Base-by-base conservation (phyloP, 1,284 basidiomycete genomes). In the Coniophora puteana region DNA sequence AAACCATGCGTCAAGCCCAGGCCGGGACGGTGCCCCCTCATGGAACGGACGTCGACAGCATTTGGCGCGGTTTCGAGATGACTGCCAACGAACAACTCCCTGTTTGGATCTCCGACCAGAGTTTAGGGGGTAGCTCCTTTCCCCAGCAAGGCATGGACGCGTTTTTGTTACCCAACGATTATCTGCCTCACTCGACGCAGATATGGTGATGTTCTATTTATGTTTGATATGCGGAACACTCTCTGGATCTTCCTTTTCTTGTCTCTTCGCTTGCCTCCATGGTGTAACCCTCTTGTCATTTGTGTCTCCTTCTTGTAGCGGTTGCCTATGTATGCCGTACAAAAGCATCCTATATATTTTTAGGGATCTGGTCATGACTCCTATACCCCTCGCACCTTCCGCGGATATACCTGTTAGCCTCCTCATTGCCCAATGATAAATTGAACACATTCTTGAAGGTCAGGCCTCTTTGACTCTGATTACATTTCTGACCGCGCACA, bases 101-200 rank as follows among this genome's bases (percentile, higher is more conserved):
- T 18, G 79, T 89, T 18, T 89, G 86, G 86, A 78, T 89, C 32
- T 84, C 85, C 27, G 87, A 89, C 56, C 82, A 86, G 58, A 86
- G 75, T 46, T 63, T 89, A 2, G 86, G 86, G 30, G 86, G 85
- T 38, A 74, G 68, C 48, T 75, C 79, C 5, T 83, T 89, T 59
- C 74, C 78, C 18, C 85, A 88, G 58, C 75, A 83, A 52, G 87
- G 88, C 44, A 86, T 90, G 68, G 83, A 90, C 54, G 85, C 87
- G 12, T 89, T 89, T 63, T 67, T 90, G 39, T 69, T 90, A 31
- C 88, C 88, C 13, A 63, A 67, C 27, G 82, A 88, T 55, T 89
- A 83, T 51, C 68, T 87, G 32, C 80, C 80, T 3, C 68, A 78
- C 43, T 70, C 76, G 20, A 73, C 78, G 31, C 83, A 85, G 58